Base-by-base conservation (phyloP, 2,329 filamentous ascomycete species). In the Parascedosporium putredinis region DNA sequence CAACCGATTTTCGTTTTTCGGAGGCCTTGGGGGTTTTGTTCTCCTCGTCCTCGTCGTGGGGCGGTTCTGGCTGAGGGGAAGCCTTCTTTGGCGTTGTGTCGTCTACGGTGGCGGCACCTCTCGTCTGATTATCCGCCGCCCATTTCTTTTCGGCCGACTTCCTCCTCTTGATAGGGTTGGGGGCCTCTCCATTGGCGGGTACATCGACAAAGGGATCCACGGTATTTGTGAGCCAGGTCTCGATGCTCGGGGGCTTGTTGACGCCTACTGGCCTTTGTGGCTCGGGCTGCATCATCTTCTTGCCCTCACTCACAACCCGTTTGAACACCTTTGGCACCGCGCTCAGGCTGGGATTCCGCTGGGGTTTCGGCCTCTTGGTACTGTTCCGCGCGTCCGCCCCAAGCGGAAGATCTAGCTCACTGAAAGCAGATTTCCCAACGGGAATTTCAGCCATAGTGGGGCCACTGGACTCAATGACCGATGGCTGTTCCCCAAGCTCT, bases 351-450 rank as follows among this genome's bases (percentile, higher is more conserved):
- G 72, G 64, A 46, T 71, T 77, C 38, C 76, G 68, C 43, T 77
- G 74, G 6, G 71, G 64, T 56, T 77, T 76, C 25, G 66, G 63
- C 20, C 63, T 63, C 59, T 69, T 67, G 33, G 61, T 57, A 51
- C 59, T 61, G 51, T 67, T 71, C 24, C 65, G 63, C n/a, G 70
- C 65, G 49, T 74, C 66, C 5, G 70, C 70, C 18, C 70, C 68
- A 1, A 74, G 58, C 1, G 78, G 72, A 1, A 83, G 61, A 49
- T 83, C 79, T 5, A 83, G 67, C 56, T 79, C 78, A 55, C 78
- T 83, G 55, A 84, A 83, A n/a, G 80, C 80, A 16, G 80, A 83
- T 54, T 77, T 76, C 5, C 80, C 80, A 59, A 82, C 75, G 0
- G 79, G 79, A 45, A 83, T 81, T 10, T 83, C 79, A 16, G 71